Conservation (phyloP, 768 basidiomycete genomes). For the Macrocybe gigantea region DNA sequence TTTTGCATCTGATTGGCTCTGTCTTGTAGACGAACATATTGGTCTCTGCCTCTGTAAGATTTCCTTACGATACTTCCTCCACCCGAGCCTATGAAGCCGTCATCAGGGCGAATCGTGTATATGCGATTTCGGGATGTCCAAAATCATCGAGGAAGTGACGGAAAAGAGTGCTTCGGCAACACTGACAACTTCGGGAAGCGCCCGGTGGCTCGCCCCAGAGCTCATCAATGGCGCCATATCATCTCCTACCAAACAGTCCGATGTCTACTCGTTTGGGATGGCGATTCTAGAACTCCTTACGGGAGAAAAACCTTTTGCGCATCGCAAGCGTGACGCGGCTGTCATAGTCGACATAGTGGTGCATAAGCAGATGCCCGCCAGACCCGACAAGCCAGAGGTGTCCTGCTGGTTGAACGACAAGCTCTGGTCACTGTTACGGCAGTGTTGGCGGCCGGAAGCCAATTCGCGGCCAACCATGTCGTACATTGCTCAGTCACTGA, state of each 20-base stretch:
- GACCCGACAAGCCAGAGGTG: slow-evolving; percentile 31
- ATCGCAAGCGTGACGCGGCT: slow-evolving; percentile 41
- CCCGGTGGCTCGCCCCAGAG: slow-evolving; percentile 61
- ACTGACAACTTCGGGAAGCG: slow-evolving; percentile 40
- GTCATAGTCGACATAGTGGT: slow-evolving; percentile 41
- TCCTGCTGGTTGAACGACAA: slow-evolving; percentile 37
- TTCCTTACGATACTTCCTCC: background rate
- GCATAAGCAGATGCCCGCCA: slow-evolving; percentile 30
- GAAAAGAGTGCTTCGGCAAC: slow-evolving; percentile 40
- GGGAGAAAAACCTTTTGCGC: slow-evolving; percentile 43
- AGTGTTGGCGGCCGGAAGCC: slow-evolving; percentile 40
- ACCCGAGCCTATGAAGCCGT: background rate
- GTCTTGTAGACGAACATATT: slow-evolving; percentile 47
- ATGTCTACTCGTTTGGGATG: slow-evolving; percentile 59
- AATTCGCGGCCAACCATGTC: slow-evolving; percentile 33
- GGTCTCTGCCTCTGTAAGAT: slow-evolving; percentile 40
- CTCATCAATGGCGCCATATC: slow-evolving; percentile 38
- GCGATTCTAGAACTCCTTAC: slow-evolving; percentile 54
- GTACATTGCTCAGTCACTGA: slow-evolving; percentile 19
- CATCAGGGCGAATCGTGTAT: slow-evolving; percentile 47
- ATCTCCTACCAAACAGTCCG: slow-evolving; percentile 40
- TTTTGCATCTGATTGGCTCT: background rate
- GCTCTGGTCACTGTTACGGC: slow-evolving; percentile 40
- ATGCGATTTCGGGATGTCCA: slow-evolving; percentile 62
- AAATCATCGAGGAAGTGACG: slow-evolving; percentile 52